Evolutionary conservation across 371 early-diverging fungal species (phyloP).

Genomic region (Nematocida parisii): DNA sequence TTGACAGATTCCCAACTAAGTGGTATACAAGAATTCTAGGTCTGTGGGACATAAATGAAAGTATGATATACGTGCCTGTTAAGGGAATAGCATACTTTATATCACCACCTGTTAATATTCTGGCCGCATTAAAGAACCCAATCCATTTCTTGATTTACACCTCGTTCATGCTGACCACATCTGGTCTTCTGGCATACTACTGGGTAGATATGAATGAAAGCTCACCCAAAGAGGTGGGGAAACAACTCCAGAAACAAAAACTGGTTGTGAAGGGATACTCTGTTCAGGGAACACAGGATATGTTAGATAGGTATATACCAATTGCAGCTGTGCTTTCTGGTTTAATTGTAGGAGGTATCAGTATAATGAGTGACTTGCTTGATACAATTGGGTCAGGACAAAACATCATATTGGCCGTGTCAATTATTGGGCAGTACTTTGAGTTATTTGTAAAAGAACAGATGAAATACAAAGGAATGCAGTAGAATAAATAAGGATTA

Average conservation of each 20-base stretch:
- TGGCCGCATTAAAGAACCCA: constrained; percentile 80
- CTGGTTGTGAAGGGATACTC: constrained; percentile 87
- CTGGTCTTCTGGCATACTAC: constrained; percentile 88
- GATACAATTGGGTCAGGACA: constrained; percentile 91
- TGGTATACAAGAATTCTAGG: constrained; percentile 86
- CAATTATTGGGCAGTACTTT: constrained; percentile 87
- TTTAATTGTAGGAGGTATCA: constrained; percentile 84
- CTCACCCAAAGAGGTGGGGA: constrained; percentile 90
- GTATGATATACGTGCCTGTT: constrained; percentile 80
- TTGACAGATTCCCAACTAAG: constrained; percentile 85
- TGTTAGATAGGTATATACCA: constrained; percentile 94
- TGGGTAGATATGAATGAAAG: constrained; percentile 94
- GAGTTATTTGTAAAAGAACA: constrained; percentile 69
- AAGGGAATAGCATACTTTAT: constrained; percentile 93
- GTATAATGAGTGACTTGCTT: constrained; percentile 83
- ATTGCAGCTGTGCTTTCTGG: constrained; percentile 86
- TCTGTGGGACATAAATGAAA: constrained; percentile 78
- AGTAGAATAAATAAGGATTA: constrained; percentile 10
- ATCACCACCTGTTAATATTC: constrained; percentile 83
- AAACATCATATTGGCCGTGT: constrained; percentile 94
- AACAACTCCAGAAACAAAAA: constrained; percentile 90
- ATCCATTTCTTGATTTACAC: constrained; percentile 85
- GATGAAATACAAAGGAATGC: constrained; percentile 68
- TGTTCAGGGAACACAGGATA: constrained; percentile 88
- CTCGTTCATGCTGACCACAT: constrained; percentile 81